Conservation (phyloP, 1,284 basidiomycete genomes). For the Naganishia liquefaciens region DNA sequence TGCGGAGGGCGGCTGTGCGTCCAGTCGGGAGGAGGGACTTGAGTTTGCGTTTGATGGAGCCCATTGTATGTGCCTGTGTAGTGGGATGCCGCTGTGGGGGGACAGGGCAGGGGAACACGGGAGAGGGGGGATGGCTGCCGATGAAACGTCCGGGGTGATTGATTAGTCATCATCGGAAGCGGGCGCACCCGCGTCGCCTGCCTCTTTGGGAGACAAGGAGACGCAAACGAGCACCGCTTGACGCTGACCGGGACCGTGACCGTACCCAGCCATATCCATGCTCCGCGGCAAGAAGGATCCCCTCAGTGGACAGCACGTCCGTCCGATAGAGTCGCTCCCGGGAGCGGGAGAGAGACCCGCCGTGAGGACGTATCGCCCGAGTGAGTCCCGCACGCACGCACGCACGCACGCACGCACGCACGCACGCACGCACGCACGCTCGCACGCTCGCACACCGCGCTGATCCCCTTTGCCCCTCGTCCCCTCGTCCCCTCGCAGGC, state of each 20-base stretch:
- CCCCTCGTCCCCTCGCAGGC: slow-evolving; percentile 7
- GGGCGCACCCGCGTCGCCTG: too few species aligned
- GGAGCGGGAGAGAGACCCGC: slow-evolving; percentile 6
- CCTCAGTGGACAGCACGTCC: slow-evolving; percentile 22
- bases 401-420: too few species aligned
- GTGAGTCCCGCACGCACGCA: neutral
- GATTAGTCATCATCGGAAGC: too few species aligned
- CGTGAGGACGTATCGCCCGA: slow-evolving; percentile 29
- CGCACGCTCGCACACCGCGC: too few species aligned
- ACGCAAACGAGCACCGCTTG: too few species aligned
- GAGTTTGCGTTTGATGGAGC: slow-evolving; percentile 10
- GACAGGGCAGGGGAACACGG: neutral
- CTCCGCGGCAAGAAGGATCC: slow-evolving; percentile 22
- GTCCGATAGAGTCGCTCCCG: slow-evolving; percentile 17
- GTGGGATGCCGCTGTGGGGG: neutral
- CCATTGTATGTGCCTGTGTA: neutral
- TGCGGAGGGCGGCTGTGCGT: slow-evolving; percentile 7
- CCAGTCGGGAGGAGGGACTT: slow-evolving; percentile 8
- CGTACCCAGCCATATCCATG: neutral
- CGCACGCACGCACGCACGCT: neutral
- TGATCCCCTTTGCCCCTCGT: neutral
- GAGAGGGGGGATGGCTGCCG: too few species aligned
- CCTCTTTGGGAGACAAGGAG: too few species aligned
- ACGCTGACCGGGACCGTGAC: too few species aligned
- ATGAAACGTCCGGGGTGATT: too few species aligned